Conservation (phyloP, 2,329 filamentous ascomycete genomes). For the Paecilomyces sp. region DNA sequence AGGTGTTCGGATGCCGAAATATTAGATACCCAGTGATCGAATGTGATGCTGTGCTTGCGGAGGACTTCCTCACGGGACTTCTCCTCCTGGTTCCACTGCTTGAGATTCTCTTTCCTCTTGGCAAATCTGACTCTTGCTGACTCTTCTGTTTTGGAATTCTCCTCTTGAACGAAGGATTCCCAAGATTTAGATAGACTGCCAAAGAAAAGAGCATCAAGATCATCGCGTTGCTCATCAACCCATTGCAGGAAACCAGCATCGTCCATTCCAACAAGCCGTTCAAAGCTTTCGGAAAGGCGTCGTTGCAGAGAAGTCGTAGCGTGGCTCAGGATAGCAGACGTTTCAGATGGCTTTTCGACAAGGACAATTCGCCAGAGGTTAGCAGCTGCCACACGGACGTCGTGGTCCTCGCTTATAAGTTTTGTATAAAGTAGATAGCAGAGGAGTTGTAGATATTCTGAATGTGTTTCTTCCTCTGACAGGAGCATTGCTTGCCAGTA, state of each 20-base stretch:
- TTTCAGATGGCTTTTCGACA: slow-evolving; percentile 85
- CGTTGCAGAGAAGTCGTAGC: slow-evolving; percentile 64
- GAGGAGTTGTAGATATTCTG: slow-evolving; percentile 75
- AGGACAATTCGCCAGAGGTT: slow-evolving; percentile 87
- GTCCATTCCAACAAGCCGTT: slow-evolving; percentile 78
- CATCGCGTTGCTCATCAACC: slow-evolving; percentile 74
- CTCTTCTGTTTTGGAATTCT: slow-evolving; percentile 75
- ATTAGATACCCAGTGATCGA: slow-evolving; percentile 88
- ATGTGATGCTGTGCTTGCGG: slow-evolving; percentile 76
- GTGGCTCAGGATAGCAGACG: slow-evolving; percentile 64
- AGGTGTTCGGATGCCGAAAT: slow-evolving; percentile 88
- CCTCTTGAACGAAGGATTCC: slow-evolving; percentile 77
- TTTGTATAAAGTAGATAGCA: slow-evolving; percentile 93
- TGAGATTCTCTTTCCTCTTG: slow-evolving; percentile 76
- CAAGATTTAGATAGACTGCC: slow-evolving; percentile 72
- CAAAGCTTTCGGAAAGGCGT: slow-evolving; percentile 67
- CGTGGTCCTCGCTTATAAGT: slow-evolving; percentile 61
- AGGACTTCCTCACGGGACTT: slow-evolving; percentile 63
- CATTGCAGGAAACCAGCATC: slow-evolving; percentile 81
- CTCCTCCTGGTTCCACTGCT: slow-evolving; percentile 68
- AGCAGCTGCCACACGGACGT: slow-evolving; percentile 68
- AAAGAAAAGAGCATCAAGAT: slow-evolving; percentile 76
- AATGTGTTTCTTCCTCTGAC: slow-evolving; percentile 66
- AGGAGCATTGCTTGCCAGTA: slow-evolving; percentile 96
- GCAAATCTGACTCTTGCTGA: slow-evolving; percentile 61